These are phyloP conservation scores for Aspergillus glaucus DNA, from an alignment of 2,329 filamentous ascomycete species.

Conservation along the genomic window DNA sequence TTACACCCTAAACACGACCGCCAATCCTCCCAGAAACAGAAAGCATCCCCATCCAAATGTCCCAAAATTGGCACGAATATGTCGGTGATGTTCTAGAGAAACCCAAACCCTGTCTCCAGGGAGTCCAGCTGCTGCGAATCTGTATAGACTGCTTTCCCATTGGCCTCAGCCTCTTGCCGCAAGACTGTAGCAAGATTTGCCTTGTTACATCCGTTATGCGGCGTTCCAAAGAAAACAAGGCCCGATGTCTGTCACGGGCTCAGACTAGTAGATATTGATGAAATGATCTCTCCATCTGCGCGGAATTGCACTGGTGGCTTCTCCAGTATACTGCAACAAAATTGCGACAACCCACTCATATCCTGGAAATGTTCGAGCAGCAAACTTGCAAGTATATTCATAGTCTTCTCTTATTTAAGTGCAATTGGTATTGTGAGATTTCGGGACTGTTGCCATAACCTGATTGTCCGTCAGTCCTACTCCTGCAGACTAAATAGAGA, in stretches of 20 bases:
- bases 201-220: slow-evolving; percentile 31
- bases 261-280: no score
- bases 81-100: slow-evolving; percentile 34
- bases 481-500: no score
- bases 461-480: no score
- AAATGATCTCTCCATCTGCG: no score
- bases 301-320: no score
- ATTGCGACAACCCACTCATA: no score
- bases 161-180: slow-evolving; percentile 23
- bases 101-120: slow-evolving; percentile 43
- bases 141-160: slow-evolving; percentile 15
- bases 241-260: slow-evolving; percentile 15
- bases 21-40: slow-evolving; percentile 38
- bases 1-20: slow-evolving; percentile 30
- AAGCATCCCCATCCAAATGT: slow-evolving; percentile 23
- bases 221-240: slow-evolving; percentile 34
- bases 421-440: no score
- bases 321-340: no score
- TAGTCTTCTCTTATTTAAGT: no score
- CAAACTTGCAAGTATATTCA: no score
- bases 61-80: slow-evolving; percentile 33
- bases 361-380: no score
- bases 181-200: slow-evolving; percentile 15
- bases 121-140: slow-evolving; percentile 48
- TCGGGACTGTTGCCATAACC: no score